Percentiles rank a stretch among this genome's conserved stretches.
Conservation (phyloP, 2,329 filamentous ascomycete species). For the Zymoseptoria passerinii region DNA sequence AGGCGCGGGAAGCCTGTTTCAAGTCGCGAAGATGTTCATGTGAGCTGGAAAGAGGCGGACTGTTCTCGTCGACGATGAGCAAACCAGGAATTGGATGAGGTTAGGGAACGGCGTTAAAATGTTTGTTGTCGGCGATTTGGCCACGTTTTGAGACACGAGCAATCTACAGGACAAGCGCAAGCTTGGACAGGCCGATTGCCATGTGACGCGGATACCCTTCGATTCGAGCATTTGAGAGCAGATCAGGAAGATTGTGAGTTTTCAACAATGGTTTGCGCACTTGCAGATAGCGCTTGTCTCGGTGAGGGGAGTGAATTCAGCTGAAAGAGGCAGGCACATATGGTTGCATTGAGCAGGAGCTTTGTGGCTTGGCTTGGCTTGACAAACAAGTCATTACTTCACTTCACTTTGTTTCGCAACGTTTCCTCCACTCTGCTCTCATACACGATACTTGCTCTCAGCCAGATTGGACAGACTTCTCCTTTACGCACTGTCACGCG, state of each 20-base stretch:
- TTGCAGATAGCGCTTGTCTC: not conserved
- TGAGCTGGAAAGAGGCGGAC: constrained; percentile 24
- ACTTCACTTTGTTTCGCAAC: not conserved
- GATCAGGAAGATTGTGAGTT: not conserved
- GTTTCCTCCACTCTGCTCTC: not conserved
- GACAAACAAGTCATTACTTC: not conserved
- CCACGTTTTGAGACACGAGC: not conserved
- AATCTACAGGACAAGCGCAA: constrained; percentile 5
- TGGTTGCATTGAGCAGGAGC: not conserved
- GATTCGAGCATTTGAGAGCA: not conserved
- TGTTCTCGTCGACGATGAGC: not conserved
- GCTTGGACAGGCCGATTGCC: not conserved
- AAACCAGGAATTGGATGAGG: not conserved
- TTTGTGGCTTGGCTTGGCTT: not conserved
- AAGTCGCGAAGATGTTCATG: constrained; percentile 46
- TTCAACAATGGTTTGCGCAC: not conserved
- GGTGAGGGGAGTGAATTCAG: not conserved
- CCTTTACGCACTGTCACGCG: not conserved
- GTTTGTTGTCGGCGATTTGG: not conserved
- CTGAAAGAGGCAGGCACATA: not conserved
- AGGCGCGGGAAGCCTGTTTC: constrained; percentile 41
- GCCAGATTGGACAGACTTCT: not conserved
- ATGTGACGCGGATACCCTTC: not conserved
- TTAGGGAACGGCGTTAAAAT: not conserved
- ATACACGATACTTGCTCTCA: not conserved